phyloP scores from a whole-genome alignment of 2,329 filamentous ascomycete genomes.

The Phialocephala subalpina region DNA sequence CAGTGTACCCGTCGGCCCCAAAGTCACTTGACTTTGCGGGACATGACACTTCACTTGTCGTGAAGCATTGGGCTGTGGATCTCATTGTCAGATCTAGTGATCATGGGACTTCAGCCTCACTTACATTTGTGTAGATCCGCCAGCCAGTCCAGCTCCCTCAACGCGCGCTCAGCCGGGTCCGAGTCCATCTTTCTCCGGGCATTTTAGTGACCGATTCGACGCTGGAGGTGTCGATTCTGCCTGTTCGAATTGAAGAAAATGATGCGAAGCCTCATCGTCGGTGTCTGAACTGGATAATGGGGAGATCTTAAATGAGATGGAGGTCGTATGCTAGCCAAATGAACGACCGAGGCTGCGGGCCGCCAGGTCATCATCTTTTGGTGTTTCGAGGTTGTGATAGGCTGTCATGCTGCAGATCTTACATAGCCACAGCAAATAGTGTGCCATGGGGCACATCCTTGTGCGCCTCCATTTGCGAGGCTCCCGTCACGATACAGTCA shows the following conservation, averaged over 20 bases:
- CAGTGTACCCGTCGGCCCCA: slow-evolving; percentile 32
- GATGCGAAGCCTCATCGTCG: slow-evolving; percentile 2
- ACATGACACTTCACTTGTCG: slow-evolving; percentile 26
- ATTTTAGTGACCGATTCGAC: not conserved
- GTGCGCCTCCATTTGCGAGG: not conserved
- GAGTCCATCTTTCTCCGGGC: slow-evolving; percentile 2
- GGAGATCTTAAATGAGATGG: slow-evolving; percentile 4
- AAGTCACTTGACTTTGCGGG: slow-evolving; percentile 33
- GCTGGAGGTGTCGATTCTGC: not conserved
- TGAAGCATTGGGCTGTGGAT: slow-evolving; percentile 27
- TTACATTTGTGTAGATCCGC: slow-evolving; percentile 7
- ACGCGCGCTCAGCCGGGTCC: not conserved
- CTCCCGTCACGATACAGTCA: not conserved
- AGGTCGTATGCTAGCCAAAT: slow-evolving; percentile 1
- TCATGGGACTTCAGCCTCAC: slow-evolving; percentile 7
- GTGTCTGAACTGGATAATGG: not conserved
- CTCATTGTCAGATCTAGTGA: not conserved
- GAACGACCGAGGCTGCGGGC: not conserved
- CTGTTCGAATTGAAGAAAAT: not conserved
- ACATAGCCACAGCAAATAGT: not conserved
- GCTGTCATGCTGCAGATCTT: not conserved
- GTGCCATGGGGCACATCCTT: not conserved
- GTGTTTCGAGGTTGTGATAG: not conserved
- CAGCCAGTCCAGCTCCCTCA: not conserved
- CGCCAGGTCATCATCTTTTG: slow-evolving; percentile 2